Evolutionary conservation across 345 rosid species (phyloP).

Genomic region (Excoecaria agallocha): DNA sequence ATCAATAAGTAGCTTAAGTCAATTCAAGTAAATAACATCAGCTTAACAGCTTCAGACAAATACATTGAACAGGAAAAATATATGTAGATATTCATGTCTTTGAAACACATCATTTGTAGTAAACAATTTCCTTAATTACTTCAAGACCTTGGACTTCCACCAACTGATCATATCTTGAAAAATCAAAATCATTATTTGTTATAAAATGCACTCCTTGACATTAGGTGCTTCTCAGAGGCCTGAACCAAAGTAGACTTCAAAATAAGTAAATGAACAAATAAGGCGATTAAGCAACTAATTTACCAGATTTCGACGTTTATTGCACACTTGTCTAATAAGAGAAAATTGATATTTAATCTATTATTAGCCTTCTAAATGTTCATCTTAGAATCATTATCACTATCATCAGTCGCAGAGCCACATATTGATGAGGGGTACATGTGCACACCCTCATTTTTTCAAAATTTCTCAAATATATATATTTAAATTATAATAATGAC

Average conservation of each 20-base stretch:
- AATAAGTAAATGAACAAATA: background rate
- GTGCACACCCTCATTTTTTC: too few relatives aligned
- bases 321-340: too few relatives aligned
- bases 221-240: slow-evolving; percentile 45
- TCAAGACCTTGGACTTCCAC: slow-evolving; percentile 11
- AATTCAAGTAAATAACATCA: slow-evolving; percentile 16
- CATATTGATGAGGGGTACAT: too few relatives aligned
- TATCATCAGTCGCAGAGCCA: too few relatives aligned
- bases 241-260: slow-evolving; percentile 18
- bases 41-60: slow-evolving; percentile 21
- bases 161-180: slow-evolving; percentile 12
- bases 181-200: slow-evolving; percentile 38
- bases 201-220: slow-evolving; percentile 37
- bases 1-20: slow-evolving; percentile 8
- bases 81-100: slow-evolving; percentile 6
- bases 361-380: too few relatives aligned
- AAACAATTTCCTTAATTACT: slow-evolving; percentile 1
- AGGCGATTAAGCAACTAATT: background rate
- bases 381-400: too few relatives aligned
- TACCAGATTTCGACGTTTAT: too few relatives aligned
- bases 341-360: too few relatives aligned
- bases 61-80: slow-evolving; percentile 13
- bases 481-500: too few relatives aligned
- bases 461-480: too few relatives aligned
- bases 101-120: slow-evolving; percentile 16